Base-by-base conservation (phyloP, 176 grass and related monocot genomes). In the Chloris gayana region DNA sequence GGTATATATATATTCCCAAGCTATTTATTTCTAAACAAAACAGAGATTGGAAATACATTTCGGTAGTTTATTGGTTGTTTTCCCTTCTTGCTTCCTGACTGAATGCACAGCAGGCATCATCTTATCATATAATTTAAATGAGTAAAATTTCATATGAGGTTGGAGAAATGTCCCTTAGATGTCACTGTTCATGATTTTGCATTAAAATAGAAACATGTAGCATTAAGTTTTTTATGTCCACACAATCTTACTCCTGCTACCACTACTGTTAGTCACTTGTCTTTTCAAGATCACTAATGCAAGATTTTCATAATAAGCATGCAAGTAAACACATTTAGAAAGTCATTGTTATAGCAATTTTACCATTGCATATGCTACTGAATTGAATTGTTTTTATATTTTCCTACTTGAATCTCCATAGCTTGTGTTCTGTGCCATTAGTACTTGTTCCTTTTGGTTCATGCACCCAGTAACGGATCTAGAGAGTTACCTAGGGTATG, bases 1-100 rank as follows among this genome's bases (percentile, higher is more conserved):
- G 91, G 91, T 97, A 85, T 25, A 54, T 38, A 41, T 80, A 45
- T 59, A 51, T 39, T 0, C 38, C 69, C 30, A 59, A 38, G 30
- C 10, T 47, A 69, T 33, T 67, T 27, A 44, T 27, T 51, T 63
- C 12, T 46, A 34, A n/a, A n/a, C 63, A 53, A 44, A 83, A 30
- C 34, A 75, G n/a, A 24, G 38, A 9, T 61, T 47, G 70, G 29
- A 26, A 67, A 14, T 27, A 67, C 74, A 50, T 66, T 73, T 45
- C 34, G 66, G 27, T 27, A 35, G 45, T 73, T n/a, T 74, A 14
- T 70, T 78, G 8, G 13, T 38, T 49, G 14, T 76, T 53, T 86
- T 9, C 17, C 8, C 3, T 38, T 44, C 27, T n/a, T 65, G 24
- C 24, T 76, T 21, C 25, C 25, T 30, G 31, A 42, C 21, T 27